Conservation (phyloP, 2,329 filamentous ascomycete species). For the Diaporthe sp. region DNA sequence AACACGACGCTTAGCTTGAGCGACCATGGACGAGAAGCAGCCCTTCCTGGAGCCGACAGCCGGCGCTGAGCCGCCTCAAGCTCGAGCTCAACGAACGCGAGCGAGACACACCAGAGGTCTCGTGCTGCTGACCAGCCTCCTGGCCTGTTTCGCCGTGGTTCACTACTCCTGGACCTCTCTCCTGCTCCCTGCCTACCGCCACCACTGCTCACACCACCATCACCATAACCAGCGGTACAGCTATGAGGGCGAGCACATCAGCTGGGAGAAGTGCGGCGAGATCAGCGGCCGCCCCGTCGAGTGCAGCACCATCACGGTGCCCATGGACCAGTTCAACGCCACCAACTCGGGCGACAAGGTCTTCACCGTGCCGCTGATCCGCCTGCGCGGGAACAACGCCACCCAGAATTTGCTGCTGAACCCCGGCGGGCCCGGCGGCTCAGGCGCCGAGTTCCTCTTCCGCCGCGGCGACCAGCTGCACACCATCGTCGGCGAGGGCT, state of each 20-base stretch:
- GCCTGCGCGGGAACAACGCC: slow-evolving; percentile 59
- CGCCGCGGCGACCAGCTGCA: slow-evolving; percentile 53
- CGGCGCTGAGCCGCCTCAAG: neutral
- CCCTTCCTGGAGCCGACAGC: slow-evolving; percentile 23
- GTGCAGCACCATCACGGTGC: slow-evolving; percentile 60
- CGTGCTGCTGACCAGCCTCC: slow-evolving; percentile 22
- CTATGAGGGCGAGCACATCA: slow-evolving; percentile 54
- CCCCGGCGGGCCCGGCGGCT: slow-evolving; percentile 63
- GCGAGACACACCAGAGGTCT: neutral
- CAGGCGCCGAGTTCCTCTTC: slow-evolving; percentile 56
- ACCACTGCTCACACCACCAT: neutral
- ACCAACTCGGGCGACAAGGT: slow-evolving; percentile 52
- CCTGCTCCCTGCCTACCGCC: neutral
- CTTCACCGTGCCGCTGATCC: slow-evolving; percentile 60
- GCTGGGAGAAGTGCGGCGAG: slow-evolving; percentile 57
- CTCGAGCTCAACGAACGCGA: neutral
- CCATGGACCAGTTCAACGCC: slow-evolving; percentile 61
- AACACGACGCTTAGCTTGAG: neutral
- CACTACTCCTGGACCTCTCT: slow-evolving; percentile 12
- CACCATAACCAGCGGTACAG: neutral
- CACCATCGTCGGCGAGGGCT: slow-evolving; percentile 57
- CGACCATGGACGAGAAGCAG: slow-evolving; percentile 38
- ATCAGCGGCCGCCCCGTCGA: slow-evolving; percentile 55
- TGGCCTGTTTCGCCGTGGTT: slow-evolving; percentile 7
- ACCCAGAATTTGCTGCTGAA: slow-evolving; percentile 61